Evolutionary conservation across 2,329 filamentous ascomycete species (phyloP), one percentile per base, ranked within the genome.

Genomic region (Xylariaceae sp.): DNA sequence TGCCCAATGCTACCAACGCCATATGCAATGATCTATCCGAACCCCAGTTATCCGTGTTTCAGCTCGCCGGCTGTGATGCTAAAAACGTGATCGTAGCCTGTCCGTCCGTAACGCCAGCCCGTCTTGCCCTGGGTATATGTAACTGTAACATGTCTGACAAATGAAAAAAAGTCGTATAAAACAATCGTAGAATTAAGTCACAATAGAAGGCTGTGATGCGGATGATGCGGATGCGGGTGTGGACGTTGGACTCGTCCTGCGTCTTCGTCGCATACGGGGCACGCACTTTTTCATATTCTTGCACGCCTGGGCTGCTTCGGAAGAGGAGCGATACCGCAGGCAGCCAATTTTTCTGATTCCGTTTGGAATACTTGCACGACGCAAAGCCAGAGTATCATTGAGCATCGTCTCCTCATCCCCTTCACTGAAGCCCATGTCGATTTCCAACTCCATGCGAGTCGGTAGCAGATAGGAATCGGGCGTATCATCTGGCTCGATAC

Each of bases 211-310:
- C 44, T 60, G 28, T 29, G 61, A 39, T 24, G 60, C 28, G 12
- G 46, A 53, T 17, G 59, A 24, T 34, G 34, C 41, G 7, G 54
- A n/a, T 19, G 57, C 12, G 24, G 50, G 24, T 19, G 57, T 12
- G 24, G 50, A 21, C 21, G 49, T n/a, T 40, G 57, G 19, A 21
- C 52, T 58, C n/a, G 53, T 40, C 26, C 60, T 66, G 19, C 41
- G 53, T 28, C 69, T 65, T 40, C 64, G 64, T 16, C 69, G 66
- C 68, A 72, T 68, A 40, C 68, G 66, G 52, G 68, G 65, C 21
- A 63, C 57, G 46, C 60, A 69, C 54, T 64, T 68, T 55, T 61
- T 69, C 65, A 70, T 64, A 43, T 69, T 67, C 48, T 67, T 69
- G 43, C 67, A 67, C n/a, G 61, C 52, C 14, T 59, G 52, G 21